Conservation (phyloP, 2,329 filamentous ascomycete species). For the Cordyceps fumosorosea region DNA sequence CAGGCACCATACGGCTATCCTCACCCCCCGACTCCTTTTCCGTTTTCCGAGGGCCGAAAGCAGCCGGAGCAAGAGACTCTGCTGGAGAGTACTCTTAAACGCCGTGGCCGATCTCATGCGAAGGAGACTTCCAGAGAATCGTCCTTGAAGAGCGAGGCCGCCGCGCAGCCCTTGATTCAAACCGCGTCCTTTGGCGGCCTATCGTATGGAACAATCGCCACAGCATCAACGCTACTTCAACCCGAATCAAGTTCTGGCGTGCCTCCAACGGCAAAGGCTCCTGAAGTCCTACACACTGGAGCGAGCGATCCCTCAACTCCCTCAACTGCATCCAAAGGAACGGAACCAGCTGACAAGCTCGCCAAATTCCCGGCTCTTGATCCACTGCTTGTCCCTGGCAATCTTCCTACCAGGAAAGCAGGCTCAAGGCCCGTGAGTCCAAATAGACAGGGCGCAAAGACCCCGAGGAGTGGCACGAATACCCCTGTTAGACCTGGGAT, state of each 20-base stretch:
- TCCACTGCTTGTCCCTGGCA: background rate
- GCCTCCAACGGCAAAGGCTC: background rate
- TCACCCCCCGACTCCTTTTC: slow-evolving; percentile 6
- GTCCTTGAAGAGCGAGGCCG: background rate
- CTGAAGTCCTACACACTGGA: slow-evolving; percentile 12
- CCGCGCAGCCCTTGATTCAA: background rate
- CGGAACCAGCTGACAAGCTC: background rate
- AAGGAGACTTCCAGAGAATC: background rate
- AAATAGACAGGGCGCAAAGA: slow-evolving; percentile 14
- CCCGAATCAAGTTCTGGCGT: background rate
- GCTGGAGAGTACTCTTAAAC: background rate
- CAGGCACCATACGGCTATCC: slow-evolving; percentile 7
- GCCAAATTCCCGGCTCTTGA: slow-evolving; percentile 1
- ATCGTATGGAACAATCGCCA: slow-evolving; percentile 9
- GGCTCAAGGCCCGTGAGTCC: slow-evolving; percentile 22
- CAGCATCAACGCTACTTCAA: background rate
- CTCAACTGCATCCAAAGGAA: background rate
- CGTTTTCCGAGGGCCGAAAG: background rate
- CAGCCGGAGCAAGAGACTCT: background rate
- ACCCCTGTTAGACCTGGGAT: slow-evolving; percentile 37
- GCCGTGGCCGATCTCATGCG: slow-evolving; percentile 3
- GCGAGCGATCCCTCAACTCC: background rate
- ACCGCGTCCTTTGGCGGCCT: background rate
- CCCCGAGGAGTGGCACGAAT: background rate
- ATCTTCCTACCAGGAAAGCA: background rate